Percentiles rank a stretch among this genome's conserved stretches.
phyloP scores from a whole-genome alignment of 1,139 yeast species.

The Sugiyamaella castrensis region DNA sequence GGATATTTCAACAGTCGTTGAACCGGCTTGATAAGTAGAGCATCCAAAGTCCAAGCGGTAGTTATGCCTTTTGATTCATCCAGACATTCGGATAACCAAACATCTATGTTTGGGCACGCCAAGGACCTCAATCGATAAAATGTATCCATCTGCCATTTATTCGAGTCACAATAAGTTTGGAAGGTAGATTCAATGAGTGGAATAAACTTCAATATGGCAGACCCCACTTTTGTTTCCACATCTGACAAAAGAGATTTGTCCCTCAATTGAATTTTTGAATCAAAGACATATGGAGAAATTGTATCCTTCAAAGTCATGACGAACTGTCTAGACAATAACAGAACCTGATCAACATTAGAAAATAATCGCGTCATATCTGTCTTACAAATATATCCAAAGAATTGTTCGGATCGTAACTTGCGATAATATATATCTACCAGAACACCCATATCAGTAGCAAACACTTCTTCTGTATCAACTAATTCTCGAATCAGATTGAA shows the following conservation, averaged over 20 bases:
- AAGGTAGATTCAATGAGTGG: slow-evolving; percentile 36
- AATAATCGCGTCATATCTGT: slow-evolving; percentile 33
- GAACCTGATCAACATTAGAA: slow-evolving; percentile 34
- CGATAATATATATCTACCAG: slow-evolving; percentile 33
- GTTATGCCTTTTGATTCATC: slow-evolving; percentile 32
- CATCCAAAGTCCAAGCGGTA: slow-evolving; percentile 43
- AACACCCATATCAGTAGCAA: slow-evolving; percentile 38
- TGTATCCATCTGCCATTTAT: slow-evolving; percentile 34
- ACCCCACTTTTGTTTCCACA: slow-evolving; percentile 34
- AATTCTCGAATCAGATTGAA: slow-evolving; percentile 39
- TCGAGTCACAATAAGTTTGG: slow-evolving; percentile 34
- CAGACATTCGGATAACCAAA: slow-evolving; percentile 35
- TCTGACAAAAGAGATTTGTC: slow-evolving; percentile 25
- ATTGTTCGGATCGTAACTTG: slow-evolving; percentile 28
- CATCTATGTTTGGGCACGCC: slow-evolving; percentile 33
- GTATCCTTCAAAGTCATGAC: slow-evolving; percentile 28
- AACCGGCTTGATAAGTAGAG: slow-evolving; percentile 44
- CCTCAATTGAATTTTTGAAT: slow-evolving; percentile 15
- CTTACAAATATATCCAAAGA: slow-evolving; percentile 30
- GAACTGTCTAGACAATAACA: slow-evolving; percentile 31
- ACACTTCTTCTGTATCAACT: slow-evolving; percentile 37
- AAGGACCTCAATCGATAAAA: slow-evolving; percentile 27
- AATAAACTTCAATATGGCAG: slow-evolving; percentile 33
- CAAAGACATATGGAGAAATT: slow-evolving; percentile 30
- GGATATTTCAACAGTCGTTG: slow-evolving; percentile 45